Conservation (phyloP, 345 rosid genomes). For the Gossypium arboreum region DNA sequence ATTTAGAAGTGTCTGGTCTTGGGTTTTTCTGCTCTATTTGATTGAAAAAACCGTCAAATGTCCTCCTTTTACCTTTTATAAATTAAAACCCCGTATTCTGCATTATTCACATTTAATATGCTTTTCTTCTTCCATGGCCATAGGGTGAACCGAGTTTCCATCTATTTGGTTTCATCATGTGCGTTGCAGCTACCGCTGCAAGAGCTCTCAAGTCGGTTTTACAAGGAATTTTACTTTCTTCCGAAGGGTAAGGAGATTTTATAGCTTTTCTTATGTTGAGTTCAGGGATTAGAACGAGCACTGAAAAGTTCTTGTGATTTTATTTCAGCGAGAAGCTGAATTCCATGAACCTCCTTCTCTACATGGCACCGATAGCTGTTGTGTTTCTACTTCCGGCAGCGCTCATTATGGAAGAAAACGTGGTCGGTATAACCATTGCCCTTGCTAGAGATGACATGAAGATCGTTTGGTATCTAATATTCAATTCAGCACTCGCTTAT, state of each 20-base stretch:
- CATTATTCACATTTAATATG: neutral
- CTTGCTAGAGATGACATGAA: conserved; percentile 88
- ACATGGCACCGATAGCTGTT: conserved; percentile 99
- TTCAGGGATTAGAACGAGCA: conserved; percentile 4
- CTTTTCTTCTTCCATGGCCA: conserved; percentile 17
- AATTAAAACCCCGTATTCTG: neutral
- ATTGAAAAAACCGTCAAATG: neutral
- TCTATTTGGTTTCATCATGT: conserved; percentile 92
- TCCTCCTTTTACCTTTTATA: neutral
- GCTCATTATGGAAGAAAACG: conserved; percentile 90
- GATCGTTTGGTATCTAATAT: conserved; percentile 89
- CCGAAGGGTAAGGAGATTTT: conserved; percentile 77
- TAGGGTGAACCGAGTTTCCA: conserved; percentile 99
- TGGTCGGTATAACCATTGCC: conserved; percentile 88
- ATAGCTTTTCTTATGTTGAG: neutral
- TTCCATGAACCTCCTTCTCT: conserved; percentile 94
- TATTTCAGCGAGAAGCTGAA: conserved; percentile 89
- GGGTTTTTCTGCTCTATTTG: neutral
- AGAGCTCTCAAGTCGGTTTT: conserved; percentile 97
- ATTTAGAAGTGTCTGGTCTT: neutral
- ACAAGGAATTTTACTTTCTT: conserved; percentile 96
- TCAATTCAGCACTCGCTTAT: conserved; percentile 92
- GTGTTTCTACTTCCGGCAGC: conserved; percentile 88
- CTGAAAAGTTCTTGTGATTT: conserved; percentile 19
- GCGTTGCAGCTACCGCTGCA: conserved; percentile 91